These are phyloP conservation scores for Sphagnum fallax DNA, from an alignment of 228 moss, liverwort and hornwort species.

Conservation along the genomic window DNA sequence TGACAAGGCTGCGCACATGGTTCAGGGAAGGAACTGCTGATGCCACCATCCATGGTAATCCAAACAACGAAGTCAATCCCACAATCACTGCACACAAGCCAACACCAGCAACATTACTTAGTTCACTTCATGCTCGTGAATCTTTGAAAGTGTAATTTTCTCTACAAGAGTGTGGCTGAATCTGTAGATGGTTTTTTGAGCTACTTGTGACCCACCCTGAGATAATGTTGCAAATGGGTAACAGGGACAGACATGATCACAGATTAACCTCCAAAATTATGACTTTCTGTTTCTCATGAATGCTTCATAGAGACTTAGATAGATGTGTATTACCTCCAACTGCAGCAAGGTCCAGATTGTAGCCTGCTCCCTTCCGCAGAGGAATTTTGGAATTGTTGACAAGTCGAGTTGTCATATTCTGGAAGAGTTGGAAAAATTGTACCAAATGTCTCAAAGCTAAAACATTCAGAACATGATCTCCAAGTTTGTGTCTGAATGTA, in stretches of 20 bases:
- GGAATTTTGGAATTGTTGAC: constrained; percentile 55
- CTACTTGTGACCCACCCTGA: neutral
- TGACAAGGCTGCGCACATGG: constrained; percentile 67
- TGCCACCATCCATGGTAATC: constrained; percentile 82
- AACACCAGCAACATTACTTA: too few species aligned
- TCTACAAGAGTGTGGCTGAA: too few species aligned
- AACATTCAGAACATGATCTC: neutral
- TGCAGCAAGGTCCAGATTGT: constrained; percentile 66
- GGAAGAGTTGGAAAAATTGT: neutral
- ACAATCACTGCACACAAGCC: neutral
- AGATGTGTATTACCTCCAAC: constrained; percentile 40
- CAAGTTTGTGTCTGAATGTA: neutral
- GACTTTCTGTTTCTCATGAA: too few species aligned
- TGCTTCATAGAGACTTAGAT: too few species aligned
- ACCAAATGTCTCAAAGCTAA: neutral
- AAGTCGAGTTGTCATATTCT: constrained; percentile 67
- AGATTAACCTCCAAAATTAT: too few species aligned
- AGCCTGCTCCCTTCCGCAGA: constrained; percentile 55
- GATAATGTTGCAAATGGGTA: neutral
- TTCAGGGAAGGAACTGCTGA: constrained; percentile 72
- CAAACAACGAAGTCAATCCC: neutral
- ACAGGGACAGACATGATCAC: too few species aligned
- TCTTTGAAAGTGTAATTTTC: too few species aligned
- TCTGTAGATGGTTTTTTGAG: too few species aligned
- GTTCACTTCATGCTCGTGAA: too few species aligned